phyloP scores from a whole-genome alignment of 1,284 basidiomycete genomes.

The Naganishia liquefaciens region DNA sequence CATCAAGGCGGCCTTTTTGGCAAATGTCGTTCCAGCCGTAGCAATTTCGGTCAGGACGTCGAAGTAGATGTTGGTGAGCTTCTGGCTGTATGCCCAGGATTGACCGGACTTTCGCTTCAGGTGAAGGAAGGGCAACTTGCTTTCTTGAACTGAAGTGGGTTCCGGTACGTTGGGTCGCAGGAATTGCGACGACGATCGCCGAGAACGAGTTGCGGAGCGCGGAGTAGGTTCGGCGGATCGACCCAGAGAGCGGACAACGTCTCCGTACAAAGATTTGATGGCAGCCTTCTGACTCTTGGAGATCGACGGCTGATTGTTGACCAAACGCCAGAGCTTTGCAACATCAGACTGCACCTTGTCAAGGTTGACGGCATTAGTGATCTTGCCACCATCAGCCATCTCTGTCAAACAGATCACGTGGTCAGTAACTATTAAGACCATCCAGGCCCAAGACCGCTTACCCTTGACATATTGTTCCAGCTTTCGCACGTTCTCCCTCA shows the following conservation, averaged over 20 bases:
- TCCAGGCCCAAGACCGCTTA: constrained; percentile 27
- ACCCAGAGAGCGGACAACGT: constrained; percentile 75
- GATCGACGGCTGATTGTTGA: constrained; percentile 95
- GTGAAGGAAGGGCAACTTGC: constrained; percentile 91
- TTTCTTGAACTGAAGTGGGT: constrained; percentile 72
- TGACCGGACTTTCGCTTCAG: constrained; percentile 96
- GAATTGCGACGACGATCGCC: constrained; percentile 91
- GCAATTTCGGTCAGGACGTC: constrained; percentile 97
- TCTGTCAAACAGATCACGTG: constrained; percentile 55
- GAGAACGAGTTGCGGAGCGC: constrained; percentile 62
- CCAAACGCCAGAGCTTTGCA: constrained; percentile 92
- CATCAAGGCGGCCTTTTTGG: constrained; percentile 96
- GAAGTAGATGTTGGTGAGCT: constrained; percentile 91
- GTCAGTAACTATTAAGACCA: neutral
- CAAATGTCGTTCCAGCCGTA: constrained; percentile 94
- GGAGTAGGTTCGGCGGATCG: constrained; percentile 66
- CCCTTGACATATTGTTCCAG: constrained; percentile 91
- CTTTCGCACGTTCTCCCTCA: constrained; percentile 92
- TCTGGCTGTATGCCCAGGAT: constrained; percentile 94
- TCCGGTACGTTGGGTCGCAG: constrained; percentile 78
- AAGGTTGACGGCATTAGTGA: constrained; percentile 79
- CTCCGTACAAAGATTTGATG: constrained; percentile 94
- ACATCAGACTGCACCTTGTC: constrained; percentile 97
- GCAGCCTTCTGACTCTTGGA: constrained; percentile 95
- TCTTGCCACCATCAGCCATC: constrained; percentile 92